Percentiles rank a stretch among this genome's conserved stretches.
These are phyloP conservation scores for Pulveroboletus sp. DNA, from an alignment of 768 basidiomycete species.

Conservation along the genomic window DNA sequence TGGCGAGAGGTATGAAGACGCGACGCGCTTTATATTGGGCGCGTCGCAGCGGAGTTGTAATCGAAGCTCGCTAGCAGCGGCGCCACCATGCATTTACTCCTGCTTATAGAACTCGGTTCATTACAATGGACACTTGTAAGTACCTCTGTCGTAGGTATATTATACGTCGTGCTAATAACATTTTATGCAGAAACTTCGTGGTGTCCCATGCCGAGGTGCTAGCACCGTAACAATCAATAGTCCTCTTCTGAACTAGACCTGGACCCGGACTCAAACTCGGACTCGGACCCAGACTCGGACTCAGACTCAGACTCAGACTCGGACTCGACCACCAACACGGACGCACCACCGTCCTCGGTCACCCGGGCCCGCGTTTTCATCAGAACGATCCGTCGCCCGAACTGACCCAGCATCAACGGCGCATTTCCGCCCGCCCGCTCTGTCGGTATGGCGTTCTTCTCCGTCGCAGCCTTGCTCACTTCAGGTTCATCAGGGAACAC, in stretches of 20 bases:
- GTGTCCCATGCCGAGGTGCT: neutral
- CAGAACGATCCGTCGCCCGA: constrained; percentile 54
- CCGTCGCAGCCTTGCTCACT: neutral
- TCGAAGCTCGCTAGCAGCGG: too few relatives aligned
- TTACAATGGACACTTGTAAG: too few relatives aligned
- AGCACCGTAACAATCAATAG: too few relatives aligned
- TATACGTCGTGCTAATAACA: neutral
- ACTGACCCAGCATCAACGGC: constrained; percentile 32
- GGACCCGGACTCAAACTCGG: too few relatives aligned
- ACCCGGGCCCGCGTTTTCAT: constrained; percentile 56
- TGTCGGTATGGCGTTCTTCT: neutral
- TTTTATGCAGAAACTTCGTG: neutral
- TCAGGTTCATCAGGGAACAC: constrained; percentile 27
- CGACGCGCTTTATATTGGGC: constrained; percentile 16
- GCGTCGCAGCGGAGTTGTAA: constrained; percentile 18
- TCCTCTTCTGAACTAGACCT: too few relatives aligned
- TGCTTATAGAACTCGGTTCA: too few relatives aligned
- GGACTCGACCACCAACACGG: constrained; percentile 37
- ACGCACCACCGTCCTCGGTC: constrained; percentile 58
- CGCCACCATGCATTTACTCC: too few relatives aligned
- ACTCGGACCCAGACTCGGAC: too few relatives aligned
- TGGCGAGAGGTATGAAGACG: neutral
- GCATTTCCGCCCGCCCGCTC: neutral
- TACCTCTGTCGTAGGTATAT: neutral
- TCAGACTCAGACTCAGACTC: neutral